Percentiles rank a stretch among this genome's conserved stretches.
Evolutionary conservation across 2,329 filamentous ascomycete species (phyloP).

Genomic region (Alternaria longipes): DNA sequence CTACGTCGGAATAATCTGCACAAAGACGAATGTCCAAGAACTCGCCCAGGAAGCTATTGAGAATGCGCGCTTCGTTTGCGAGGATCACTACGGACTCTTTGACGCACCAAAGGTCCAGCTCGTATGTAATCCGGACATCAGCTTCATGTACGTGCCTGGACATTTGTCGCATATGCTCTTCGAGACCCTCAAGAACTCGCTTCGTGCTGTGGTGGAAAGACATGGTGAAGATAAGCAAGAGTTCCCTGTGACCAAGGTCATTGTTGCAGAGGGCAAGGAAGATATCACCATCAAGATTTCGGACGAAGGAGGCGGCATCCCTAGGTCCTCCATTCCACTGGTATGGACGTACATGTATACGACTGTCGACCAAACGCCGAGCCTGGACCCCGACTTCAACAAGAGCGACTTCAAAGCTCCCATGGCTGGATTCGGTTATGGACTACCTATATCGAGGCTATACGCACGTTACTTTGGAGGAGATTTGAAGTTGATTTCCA

Average conservation of each 20-base stretch:
- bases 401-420: slow-evolving; percentile 99
- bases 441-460: slow-evolving; percentile 88
- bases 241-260: slow-evolving; percentile 96
- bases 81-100: slow-evolving; percentile 97
- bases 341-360: slow-evolving; percentile 99
- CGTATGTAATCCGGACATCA: slow-evolving; percentile 90
- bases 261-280: slow-evolving; percentile 96
- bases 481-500: slow-evolving; percentile 96
- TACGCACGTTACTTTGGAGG: slow-evolving; percentile 98
- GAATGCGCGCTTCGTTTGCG: slow-evolving; percentile 98
- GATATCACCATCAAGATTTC: slow-evolving; percentile 99
- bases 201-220: slow-evolving; percentile 94
- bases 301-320: slow-evolving; percentile 96
- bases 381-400: slow-evolving; percentile 95
- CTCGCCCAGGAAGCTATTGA: slow-evolving; percentile 97
- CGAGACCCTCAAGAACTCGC: slow-evolving; percentile 97
- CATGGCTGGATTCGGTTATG: slow-evolving; percentile 99
- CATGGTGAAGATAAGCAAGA: slow-evolving; percentile 95
- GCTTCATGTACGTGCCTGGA: slow-evolving; percentile 99
- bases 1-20: slow-evolving; percentile 99
- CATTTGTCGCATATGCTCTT: slow-evolving; percentile 99
- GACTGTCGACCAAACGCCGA: slow-evolving; percentile 94
- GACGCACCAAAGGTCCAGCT: slow-evolving; percentile 97
- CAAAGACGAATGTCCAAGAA: slow-evolving; percentile 95
- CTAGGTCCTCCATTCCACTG: slow-evolving; percentile 88